phyloP scores from a whole-genome alignment of 2,329 filamentous ascomycete species.

The Zopfia rhizophila region DNA sequence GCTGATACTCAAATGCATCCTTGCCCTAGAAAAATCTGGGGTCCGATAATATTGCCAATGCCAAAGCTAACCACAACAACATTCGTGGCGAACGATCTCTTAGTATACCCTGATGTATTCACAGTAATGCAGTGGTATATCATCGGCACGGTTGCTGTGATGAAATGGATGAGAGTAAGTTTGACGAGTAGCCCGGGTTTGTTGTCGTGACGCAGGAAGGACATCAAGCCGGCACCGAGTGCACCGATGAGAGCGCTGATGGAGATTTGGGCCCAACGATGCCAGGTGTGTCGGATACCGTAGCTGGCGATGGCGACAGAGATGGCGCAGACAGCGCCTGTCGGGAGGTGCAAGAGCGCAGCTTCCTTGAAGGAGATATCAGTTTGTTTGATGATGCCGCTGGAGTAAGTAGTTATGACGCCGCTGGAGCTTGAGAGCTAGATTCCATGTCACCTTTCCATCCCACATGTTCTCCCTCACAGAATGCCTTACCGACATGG shows the following conservation, averaged over 20 bases:
- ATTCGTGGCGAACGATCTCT: constrained; percentile 49
- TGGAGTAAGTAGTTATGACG: constrained; percentile 32
- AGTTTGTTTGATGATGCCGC: constrained; percentile 30
- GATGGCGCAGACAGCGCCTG: constrained; percentile 28
- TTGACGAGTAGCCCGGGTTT: constrained; percentile 26
- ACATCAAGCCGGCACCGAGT: constrained; percentile 26
- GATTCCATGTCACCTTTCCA: too few relatives aligned
- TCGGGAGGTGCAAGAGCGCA: constrained; percentile 32
- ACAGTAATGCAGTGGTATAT: constrained; percentile 15
- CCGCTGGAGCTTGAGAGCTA: too few relatives aligned
- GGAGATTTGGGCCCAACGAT: constrained; percentile 37
- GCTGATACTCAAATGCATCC: constrained; percentile 36
- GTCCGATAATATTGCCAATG: constrained; percentile 48
- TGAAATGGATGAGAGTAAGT: constrained; percentile 33
- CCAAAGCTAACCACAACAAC: constrained; percentile 48
- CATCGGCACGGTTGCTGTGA: too few relatives aligned
- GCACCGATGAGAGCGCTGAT: constrained; percentile 35
- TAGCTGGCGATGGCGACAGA: too few relatives aligned
- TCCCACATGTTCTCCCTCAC: too few relatives aligned
- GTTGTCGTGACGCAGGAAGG: constrained; percentile 27
- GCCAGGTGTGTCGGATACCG: too few relatives aligned
- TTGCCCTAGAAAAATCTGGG: constrained; percentile 30
- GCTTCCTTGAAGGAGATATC: constrained; percentile 27
- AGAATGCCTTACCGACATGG: constrained; percentile 6
- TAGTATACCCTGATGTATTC: constrained; percentile 45